Conservation (phyloP, 1,284 basidiomycete genomes). For the Sporisorium scitamineum region DNA sequence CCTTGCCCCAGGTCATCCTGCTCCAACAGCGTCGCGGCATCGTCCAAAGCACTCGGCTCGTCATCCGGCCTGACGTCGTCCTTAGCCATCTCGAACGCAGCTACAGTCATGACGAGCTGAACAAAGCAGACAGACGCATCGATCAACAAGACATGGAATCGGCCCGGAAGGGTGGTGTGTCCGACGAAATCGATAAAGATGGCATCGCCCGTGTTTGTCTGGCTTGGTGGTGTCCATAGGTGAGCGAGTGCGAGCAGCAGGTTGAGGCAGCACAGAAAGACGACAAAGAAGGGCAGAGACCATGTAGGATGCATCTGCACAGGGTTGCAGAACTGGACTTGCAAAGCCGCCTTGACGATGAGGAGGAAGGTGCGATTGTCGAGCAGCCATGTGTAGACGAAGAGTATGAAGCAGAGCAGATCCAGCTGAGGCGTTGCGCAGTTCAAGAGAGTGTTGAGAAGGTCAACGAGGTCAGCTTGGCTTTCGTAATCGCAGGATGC, state of each 20-base stretch:
- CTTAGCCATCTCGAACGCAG: slow-evolving; percentile 45
- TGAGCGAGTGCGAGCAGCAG: slow-evolving; percentile 33
- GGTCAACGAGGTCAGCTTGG: neutral
- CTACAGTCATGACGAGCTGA: slow-evolving; percentile 39
- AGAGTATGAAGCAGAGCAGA: slow-evolving; percentile 52
- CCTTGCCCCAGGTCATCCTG: slow-evolving; percentile 32
- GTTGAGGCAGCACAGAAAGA: slow-evolving; percentile 48
- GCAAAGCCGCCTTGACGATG: slow-evolving; percentile 41
- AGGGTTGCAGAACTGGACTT: slow-evolving; percentile 52
- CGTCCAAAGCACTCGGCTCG: slow-evolving; percentile 36
- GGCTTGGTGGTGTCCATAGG: slow-evolving; percentile 16
- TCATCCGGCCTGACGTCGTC: slow-evolving; percentile 39
- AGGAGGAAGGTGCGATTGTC: slow-evolving; percentile 50
- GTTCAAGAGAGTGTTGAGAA: neutral
- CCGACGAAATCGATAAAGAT: slow-evolving; percentile 62
- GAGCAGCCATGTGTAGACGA: slow-evolving; percentile 57
- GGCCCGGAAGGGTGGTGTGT: slow-evolving; percentile 34
- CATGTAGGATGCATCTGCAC: slow-evolving; percentile 43
- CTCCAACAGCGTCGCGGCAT: slow-evolving; percentile 13
- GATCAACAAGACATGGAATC: slow-evolving; percentile 44
- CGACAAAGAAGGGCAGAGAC: slow-evolving; percentile 39
- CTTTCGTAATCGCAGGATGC: neutral
- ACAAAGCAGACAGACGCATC: slow-evolving; percentile 35
- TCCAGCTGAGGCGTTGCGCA: slow-evolving; percentile 34
- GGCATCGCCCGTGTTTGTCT: slow-evolving; percentile 16